Evolutionary conservation across 1,284 basidiomycete species (phyloP), one percentile per base, ranked within the genome.

Genomic region (Thecaphora frezii): DNA sequence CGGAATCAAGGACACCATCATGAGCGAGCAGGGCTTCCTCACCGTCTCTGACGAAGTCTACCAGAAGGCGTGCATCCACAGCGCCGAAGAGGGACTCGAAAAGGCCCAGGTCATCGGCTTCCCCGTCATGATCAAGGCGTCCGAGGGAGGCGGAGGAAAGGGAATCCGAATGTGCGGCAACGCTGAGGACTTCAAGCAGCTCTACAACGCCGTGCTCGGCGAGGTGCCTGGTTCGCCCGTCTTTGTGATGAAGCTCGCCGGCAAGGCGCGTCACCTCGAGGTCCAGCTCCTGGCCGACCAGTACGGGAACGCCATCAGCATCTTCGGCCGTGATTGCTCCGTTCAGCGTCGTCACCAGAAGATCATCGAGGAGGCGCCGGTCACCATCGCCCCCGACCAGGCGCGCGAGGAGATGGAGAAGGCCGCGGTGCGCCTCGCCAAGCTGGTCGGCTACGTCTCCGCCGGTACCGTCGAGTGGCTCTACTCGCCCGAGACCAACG

Each of bases 71-170:
- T 98, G 96, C 75, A 89, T 98, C 16, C 89, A 88, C 63, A 86
- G 82, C 46, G 92, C 94, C 48, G 91, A 94, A 77, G 88, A 97
- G 68, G 96, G 96, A 49, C 80, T 98, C 59, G 82, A 83, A 63
- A 87, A 85, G 75, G 90, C 94, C 0, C 87, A 92, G 80, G 82
- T 86, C 78, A 97, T 99, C 58, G 94, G 94, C 24, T 98, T 86
- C 84, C 96, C 96, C 0, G 87, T 99, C 73, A 98, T 99, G 96
- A 98, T 99, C 84, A 99, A 99, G 84, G 96, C 96, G 10, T 92
- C 89, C 69, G 96, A 99, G 81, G 96, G 96, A 74, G 96, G 96
- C 73, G 96, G 96, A 81, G 96, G 96, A 61, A 99, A 99, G 81
- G 96, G 96, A 58, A 78, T 78, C 62, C 75, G 77, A 45, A 78